Base-by-base conservation (phyloP, 1,284 basidiomycete genomes). In the Melanopsichium pennsylvanicum region DNA sequence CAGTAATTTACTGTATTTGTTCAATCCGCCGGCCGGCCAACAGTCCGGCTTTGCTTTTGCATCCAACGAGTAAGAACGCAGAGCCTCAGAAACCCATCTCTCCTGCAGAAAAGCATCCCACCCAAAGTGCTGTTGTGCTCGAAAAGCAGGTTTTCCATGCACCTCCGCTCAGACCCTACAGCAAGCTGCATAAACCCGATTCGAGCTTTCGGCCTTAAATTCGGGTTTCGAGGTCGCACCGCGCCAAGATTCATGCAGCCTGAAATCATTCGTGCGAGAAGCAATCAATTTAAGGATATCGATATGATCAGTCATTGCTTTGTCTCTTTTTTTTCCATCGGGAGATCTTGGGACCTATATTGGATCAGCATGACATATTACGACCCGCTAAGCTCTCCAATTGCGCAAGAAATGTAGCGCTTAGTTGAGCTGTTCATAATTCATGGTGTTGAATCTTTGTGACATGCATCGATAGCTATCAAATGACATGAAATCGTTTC, bases 151-250 rank as follows among this genome's bases (percentile, higher is more conserved):
- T n/a, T n/a, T 33, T 50, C 9, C 19, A 49, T 57, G 52, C 52
- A 51, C 21, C 7, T 10, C 12, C 16, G 19, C 16, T 35, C 23
- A 44, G 44, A 57, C 60, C 60, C 60, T 52, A 57, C 52, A 51
- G 54, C 40, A 15, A 21, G 12, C 45, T 63, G 50, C 61, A 64
- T 64, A 64, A 64, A 64, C 13, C 61, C 61, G 61, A 54, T 13
- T 31, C 6, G 7, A 2, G 18, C 10, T n/a, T 11, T 4, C 21
- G 12, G 26, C 11, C 38, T 35, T 4, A 19, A 3, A 26, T 46
- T 58, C 61, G 61, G 59, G 7, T 62, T 62, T 62, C 23, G 25
- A 31, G 59, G 59, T 21, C 31, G 26, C 5, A 16, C 27, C 37
- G 29, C 33, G 41, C 18, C 21, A 29, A 29, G 27, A 7, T 29